A percentile compares a stretch with the other conserved stretches of the same genome.
These are phyloP conservation scores for Aspergillus pseudonomiae DNA, from an alignment of 2,329 filamentous ascomycete genomes.

Conservation along the genomic window DNA sequence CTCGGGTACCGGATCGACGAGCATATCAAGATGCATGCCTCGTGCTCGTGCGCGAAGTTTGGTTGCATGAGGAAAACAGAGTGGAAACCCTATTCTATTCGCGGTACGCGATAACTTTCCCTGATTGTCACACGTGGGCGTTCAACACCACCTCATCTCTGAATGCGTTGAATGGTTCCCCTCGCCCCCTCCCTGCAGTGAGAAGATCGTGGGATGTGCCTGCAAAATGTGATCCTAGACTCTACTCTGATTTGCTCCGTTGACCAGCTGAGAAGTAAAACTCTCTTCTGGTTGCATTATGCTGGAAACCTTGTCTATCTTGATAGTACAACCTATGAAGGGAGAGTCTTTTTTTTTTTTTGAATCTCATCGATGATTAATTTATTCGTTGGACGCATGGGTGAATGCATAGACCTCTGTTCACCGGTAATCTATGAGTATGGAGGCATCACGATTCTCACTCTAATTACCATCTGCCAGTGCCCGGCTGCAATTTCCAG, in stretches of 20 bases:
- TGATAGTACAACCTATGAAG: neutral
- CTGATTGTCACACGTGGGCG: conserved; percentile 20
- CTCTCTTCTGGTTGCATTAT: neutral
- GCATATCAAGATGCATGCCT: conserved; percentile 19
- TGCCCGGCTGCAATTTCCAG: neutral
- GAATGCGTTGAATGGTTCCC: conserved; percentile 6
- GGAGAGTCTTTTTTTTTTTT: too few relatives aligned
- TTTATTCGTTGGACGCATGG: too few relatives aligned
- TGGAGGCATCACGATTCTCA: neutral
- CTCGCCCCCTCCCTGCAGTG: neutral
- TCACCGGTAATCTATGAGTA: neutral
- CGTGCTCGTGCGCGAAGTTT: conserved; percentile 18
- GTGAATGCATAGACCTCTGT: neutral
- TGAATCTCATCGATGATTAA: neutral
- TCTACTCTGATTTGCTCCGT: neutral
- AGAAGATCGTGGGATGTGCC: conserved; percentile 2
- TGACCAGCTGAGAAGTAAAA: neutral
- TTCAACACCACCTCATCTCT: conserved; percentile 4
- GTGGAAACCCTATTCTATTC: conserved; percentile 10
- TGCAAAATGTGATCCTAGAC: neutral
- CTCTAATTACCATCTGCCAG: neutral
- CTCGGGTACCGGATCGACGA: conserved; percentile 7
- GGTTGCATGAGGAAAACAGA: conserved; percentile 6
- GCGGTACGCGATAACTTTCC: conserved; percentile 21
- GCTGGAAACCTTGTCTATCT: neutral